Base-by-base conservation (phyloP, 257 asterid species). In the Petunia axillaris region DNA sequence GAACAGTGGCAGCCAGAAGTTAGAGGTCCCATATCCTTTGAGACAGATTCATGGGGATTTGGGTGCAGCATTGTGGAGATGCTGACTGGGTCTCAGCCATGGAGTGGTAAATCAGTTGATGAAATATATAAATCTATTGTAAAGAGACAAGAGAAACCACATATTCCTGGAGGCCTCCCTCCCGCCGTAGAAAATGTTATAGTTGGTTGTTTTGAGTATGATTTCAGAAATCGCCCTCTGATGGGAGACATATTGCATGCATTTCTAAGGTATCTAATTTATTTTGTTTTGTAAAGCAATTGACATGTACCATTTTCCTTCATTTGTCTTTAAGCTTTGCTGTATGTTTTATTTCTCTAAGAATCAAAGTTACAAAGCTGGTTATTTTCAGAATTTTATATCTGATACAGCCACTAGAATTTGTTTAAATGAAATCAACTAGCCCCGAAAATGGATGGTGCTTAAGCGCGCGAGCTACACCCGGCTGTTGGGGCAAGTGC, bases 31-130 rank as follows among this genome's bases (percentile, higher is more conserved):
- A 65, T 95, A 77, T 88, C 98, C 37, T 87, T 89, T 44, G 98
- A 95, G 90, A 89, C 97, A 55, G 97, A 95, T 86, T 95, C 98
- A 3, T 95, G 98, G 98, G 97, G 97, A 79, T 94, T 95, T 54
- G 98, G 93, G 53, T 93, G 97, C 93, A 89, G 97, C 80, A 88
- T 94, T 54, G 83, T 93, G 86, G 98, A 94, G 85, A 93, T 95
- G 98, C 80, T 95, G 77, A 91, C 97, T 46, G 98, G 98, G 36
- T 76, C 68, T 81, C 93, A 83, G 84, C 98, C 98, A 55, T 95
- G 98, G 98, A 83, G 86, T 81, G 97, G 98, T 82, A 93, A 91
- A 85, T 91, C 98, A 8, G 85, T 85, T 9, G 91, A 91, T 64
- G 97, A 93, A 83, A 93, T 95, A 48, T 86, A 87, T 87, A 83